Conservation (phyloP, 1,284 basidiomycete species). For the Papiliotrema fonsecae region DNA sequence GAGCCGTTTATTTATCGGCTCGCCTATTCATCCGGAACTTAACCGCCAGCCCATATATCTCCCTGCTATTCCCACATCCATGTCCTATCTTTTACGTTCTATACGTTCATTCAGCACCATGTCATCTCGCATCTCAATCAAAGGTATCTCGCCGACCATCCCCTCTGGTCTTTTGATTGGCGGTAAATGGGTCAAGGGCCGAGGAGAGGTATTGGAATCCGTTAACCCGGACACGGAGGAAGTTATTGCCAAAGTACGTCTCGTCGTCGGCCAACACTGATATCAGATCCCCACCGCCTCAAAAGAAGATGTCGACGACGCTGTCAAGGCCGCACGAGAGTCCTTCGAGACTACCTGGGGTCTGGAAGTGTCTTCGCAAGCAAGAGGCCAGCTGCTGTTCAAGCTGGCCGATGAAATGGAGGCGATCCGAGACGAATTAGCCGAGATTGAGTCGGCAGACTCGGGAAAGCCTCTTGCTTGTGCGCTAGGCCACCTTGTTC, state of each 20-base stretch:
- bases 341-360: constrained; percentile 86
- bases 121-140: not conserved
- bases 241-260: not conserved
- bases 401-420: constrained; percentile 91
- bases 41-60: no score
- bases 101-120: not conserved
- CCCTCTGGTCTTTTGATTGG: not conserved
- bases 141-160: not conserved
- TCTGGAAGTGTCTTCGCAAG: constrained; percentile 72
- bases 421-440: constrained; percentile 62
- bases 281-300: constrained; percentile 12
- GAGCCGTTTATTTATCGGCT: no score
- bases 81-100: no score
- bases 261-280: not conserved
- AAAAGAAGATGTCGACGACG: constrained; percentile 67
- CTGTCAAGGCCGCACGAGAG: constrained; percentile 74
- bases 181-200: constrained; percentile 4
- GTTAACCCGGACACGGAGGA: constrained; percentile 6
- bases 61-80: no score
- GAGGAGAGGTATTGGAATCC: not conserved
- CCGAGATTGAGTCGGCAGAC: constrained; percentile 60
- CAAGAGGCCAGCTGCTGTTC: constrained; percentile 67
- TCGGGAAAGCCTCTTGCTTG: constrained; percentile 3
- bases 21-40: no score
- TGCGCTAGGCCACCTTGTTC: not conserved